Conservation (phyloP, 768 basidiomycete genomes). For the Leccinum subgranulosum region DNA sequence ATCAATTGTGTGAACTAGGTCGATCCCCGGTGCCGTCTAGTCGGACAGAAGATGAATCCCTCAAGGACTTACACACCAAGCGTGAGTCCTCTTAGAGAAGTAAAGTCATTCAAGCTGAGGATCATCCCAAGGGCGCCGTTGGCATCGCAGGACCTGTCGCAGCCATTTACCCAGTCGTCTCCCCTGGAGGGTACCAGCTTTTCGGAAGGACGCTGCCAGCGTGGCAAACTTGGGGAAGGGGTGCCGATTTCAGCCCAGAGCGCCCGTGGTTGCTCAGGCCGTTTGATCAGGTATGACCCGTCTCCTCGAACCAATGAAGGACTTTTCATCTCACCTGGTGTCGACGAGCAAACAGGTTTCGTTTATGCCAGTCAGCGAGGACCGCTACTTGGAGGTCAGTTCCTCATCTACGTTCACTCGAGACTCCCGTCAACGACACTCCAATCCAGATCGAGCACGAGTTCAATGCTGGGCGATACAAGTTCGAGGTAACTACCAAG, state of each 20-base stretch:
- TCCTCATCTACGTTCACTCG: background rate
- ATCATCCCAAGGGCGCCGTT: constrained; percentile 51
- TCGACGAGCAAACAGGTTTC: constrained; percentile 35
- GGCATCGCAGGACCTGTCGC: constrained; percentile 65
- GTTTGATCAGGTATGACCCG: constrained; percentile 52
- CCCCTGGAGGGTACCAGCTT: constrained; percentile 65
- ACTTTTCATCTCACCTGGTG: background rate
- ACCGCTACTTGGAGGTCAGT: constrained; percentile 45
- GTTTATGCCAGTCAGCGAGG: constrained; percentile 47
- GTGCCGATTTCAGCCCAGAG: constrained; percentile 41
- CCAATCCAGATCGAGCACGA: constrained; percentile 41
- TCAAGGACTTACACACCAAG: constrained; percentile 63
- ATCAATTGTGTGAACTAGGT: constrained; percentile 34
- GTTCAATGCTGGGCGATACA: constrained; percentile 53
- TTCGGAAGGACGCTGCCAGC: constrained; percentile 61
- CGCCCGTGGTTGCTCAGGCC: constrained; percentile 58
- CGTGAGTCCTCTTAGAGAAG: constrained; percentile 30
- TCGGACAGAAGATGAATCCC: constrained; percentile 76
- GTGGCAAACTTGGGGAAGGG: constrained; percentile 64
- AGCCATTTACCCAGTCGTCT: constrained; percentile 64
- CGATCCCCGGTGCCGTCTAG: constrained; percentile 54
- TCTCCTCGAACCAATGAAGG: background rate
- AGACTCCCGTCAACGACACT: background rate
- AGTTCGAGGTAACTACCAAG: constrained; percentile 40
- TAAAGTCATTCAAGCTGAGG: background rate